A percentile compares a stretch with the other conserved stretches of the same genome.
Evolutionary conservation across 2,329 filamentous ascomycete genomes (phyloP).

Genomic region (Neoscytalidium dimidiatum): DNA sequence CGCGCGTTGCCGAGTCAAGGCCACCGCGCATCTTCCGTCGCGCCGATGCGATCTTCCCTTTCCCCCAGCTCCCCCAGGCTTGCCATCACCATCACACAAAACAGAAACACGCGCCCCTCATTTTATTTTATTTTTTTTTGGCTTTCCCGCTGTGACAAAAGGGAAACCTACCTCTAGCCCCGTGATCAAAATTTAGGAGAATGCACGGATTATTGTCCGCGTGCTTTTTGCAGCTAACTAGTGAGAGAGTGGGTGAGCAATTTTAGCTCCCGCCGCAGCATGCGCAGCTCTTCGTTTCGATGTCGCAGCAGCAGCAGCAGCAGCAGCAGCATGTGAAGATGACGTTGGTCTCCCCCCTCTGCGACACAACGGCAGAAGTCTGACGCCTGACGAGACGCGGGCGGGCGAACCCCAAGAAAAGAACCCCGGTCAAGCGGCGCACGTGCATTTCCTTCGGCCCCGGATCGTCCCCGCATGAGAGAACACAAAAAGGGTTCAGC

Average conservation of each 20-base stretch:
- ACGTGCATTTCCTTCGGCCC: slow-evolving; percentile 17
- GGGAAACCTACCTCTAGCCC: neutral
- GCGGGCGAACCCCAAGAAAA: neutral
- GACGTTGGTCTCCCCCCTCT: neutral
- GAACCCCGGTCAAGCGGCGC: neutral
- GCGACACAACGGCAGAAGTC: neutral
- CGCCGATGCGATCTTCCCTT: neutral
- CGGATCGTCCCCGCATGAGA: slow-evolving; percentile 11
- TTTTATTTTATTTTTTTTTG: neutral
- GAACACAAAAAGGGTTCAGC: neutral
- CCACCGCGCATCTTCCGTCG: neutral
- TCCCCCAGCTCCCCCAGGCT: neutral
- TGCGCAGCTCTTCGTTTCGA: neutral
- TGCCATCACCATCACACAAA: neutral
- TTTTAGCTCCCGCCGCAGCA: neutral
- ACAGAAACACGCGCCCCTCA: neutral
- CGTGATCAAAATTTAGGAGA: neutral
- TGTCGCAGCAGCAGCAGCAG: neutral
- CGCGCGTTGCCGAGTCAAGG: slow-evolving; percentile 1
- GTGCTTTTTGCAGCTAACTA: neutral
- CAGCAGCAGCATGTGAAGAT: slow-evolving; percentile 13
- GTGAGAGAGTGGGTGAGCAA: neutral
- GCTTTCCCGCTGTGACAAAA: too few relatives aligned
- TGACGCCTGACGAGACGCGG: neutral
- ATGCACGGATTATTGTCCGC: neutral